phyloP scores from a whole-genome alignment of 495 filamentous ascomycete species.

The Neurospora discreta region DNA sequence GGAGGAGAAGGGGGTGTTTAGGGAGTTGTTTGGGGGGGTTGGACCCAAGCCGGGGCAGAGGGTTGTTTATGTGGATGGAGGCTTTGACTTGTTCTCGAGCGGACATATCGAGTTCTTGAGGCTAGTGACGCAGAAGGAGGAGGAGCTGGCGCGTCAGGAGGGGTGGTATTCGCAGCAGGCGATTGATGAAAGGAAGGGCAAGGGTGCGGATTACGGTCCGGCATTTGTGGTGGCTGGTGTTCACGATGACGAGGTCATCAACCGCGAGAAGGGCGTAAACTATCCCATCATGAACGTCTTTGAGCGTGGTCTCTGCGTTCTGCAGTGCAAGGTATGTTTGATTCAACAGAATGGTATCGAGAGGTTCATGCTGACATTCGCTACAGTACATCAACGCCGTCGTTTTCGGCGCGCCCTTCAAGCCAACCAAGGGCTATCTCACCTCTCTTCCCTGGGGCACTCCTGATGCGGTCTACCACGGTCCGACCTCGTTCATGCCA shows the following conservation, averaged over 20 bases:
- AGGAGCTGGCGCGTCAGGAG: constrained; percentile 46
- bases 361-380: neutral
- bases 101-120: constrained; percentile 93
- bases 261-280: constrained; percentile 90
- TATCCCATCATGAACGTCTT: constrained; percentile 99
- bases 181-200: constrained; percentile 46
- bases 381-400: constrained; percentile 73
- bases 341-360: neutral
- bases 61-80: constrained; percentile 89
- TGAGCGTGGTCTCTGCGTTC: constrained; percentile 87
- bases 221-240: constrained; percentile 83
- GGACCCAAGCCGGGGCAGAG: constrained; percentile 63
- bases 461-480: constrained; percentile 83
- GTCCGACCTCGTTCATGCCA: constrained; percentile 84
- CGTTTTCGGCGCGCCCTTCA: constrained; percentile 81
- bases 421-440: constrained; percentile 65
- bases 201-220: constrained; percentile 63
- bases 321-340: constrained; percentile 74
- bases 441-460: constrained; percentile 60
- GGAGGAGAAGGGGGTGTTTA: constrained; percentile 48
- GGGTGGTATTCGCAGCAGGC: constrained; percentile 65
- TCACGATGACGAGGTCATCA: constrained; percentile 90
- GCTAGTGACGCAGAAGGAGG: constrained; percentile 59
- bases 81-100: constrained; percentile 93
- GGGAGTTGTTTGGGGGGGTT: constrained; percentile 52